A percentile compares a stretch with the other conserved stretches of the same genome.
Evolutionary conservation across 2,329 filamentous ascomycete species (phyloP).

Genomic region (Lecanicillium sp.): DNA sequence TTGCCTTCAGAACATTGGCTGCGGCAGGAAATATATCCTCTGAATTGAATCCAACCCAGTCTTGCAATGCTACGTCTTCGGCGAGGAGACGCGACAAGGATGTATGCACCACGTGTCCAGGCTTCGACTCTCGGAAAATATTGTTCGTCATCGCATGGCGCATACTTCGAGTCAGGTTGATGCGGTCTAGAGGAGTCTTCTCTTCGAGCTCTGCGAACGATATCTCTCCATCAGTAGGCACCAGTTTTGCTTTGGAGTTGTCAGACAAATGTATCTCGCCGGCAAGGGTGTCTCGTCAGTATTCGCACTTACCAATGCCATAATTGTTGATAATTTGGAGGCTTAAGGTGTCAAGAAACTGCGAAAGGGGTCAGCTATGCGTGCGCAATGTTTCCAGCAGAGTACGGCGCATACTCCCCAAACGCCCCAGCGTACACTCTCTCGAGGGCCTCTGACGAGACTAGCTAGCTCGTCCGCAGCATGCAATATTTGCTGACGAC

Average conservation of each 20-base stretch:
- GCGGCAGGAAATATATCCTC: conserved; percentile 46
- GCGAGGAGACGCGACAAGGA: conserved; percentile 43
- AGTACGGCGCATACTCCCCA: conserved; percentile 32
- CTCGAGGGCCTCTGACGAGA: conserved; percentile 40
- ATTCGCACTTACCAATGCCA: conserved; percentile 31
- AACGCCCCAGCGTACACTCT: conserved; percentile 42
- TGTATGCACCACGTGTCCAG: conserved; percentile 45
- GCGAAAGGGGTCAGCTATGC: too few relatives aligned
- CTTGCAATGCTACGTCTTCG: conserved; percentile 36
- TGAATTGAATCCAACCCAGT: conserved; percentile 47
- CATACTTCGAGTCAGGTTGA: conserved; percentile 42
- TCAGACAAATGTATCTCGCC: conserved; percentile 7
- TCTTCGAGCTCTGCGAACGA: conserved; percentile 35
- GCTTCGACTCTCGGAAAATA: conserved; percentile 44
- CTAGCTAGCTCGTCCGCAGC: conserved; percentile 39
- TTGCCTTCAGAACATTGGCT: conserved; percentile 35
- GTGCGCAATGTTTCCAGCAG: not conserved
- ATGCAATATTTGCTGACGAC: conserved; percentile 37
- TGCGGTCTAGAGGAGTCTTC: conserved; percentile 36
- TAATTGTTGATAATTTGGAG: conserved; percentile 43
- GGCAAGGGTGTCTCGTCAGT: too few relatives aligned
- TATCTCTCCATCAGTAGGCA: conserved; percentile 38
- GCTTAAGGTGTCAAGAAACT: conserved; percentile 43
- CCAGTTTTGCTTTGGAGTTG: conserved; percentile 33
- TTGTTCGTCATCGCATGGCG: conserved; percentile 50